phyloP scores from a whole-genome alignment of 495 filamentous ascomycete species.

The Trichoderma gamsii region DNA sequence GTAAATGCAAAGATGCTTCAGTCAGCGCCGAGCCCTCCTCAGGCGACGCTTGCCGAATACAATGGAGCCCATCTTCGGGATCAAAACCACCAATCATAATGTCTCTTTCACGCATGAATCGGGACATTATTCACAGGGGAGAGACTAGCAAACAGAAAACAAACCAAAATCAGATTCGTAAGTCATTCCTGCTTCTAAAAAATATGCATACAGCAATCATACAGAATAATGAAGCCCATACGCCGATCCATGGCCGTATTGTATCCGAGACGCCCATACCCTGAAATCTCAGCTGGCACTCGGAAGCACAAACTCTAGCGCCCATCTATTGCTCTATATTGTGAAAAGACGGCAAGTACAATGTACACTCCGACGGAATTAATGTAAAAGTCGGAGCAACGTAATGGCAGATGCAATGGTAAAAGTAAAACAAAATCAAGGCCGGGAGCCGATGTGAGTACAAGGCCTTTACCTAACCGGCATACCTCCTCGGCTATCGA shows the following conservation, averaged over 20 bases:
- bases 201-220: conserved; percentile 9
- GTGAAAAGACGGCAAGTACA: neutral
- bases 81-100: too few relatives aligned
- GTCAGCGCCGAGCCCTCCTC: neutral
- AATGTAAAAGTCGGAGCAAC: neutral
- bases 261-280: conserved; percentile 2
- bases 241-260: neutral
- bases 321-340: neutral
- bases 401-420: neutral
- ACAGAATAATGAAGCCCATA: neutral
- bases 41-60: too few relatives aligned
- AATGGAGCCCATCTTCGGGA: too few relatives aligned
- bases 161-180: neutral
- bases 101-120: too few relatives aligned
- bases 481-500: conserved; percentile 23
- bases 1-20: neutral
- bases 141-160: neutral
- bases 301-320: neutral
- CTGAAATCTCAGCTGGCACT: neutral
- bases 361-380: neutral
- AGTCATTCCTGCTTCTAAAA: neutral
- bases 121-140: neutral
- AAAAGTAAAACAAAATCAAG: neutral
- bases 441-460: neutral
- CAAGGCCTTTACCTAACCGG: conserved; percentile 21